Evolutionary conservation across 176 grass and related monocot genomes (phyloP), one percentile per base, ranked within the genome.

Genomic region (Oropetium thomaeum): DNA sequence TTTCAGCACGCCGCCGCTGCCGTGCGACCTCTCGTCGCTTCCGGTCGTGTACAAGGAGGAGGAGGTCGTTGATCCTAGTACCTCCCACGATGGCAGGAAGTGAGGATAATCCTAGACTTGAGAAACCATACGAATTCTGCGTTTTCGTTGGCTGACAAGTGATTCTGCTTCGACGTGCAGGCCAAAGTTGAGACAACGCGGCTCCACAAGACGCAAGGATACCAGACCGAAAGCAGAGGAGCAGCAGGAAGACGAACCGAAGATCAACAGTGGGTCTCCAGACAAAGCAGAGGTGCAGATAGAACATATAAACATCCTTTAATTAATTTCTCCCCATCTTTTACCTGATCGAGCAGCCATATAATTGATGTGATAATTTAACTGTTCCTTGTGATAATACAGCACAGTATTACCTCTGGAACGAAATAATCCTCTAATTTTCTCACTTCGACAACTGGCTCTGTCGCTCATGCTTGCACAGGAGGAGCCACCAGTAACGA

Each of bases 21-120:
- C 87, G 15, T 89, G 87, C 34, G 71, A 89, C 65, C 13, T 81
- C 7, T 67, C 82, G 8, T 16, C 33, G 28, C 87, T 89, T 25
- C 87, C 87, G 2, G 77, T 73, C 15, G 77, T 85, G 25, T 85
- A 72, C 78, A 85, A 85, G 52, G 87, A 81, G 33, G 87, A 65
- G 58, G 33, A 74, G 25, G 39, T 11, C 16, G n/a, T 34, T 0
- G 82, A 77, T 31, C 28, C 45, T n/a, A 22, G 47, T 35, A 13
- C 73, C 10, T 48, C 71, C 5, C 70, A 35, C 16, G 86, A 84
- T 12, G 70, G 63, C 16, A 70, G 29, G 68, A 89, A 77, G 87
- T 89, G 53, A 85, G 82, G 8, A 55, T 12, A 1, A 68, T 69
- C 26, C 23, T 8, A 10, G 26, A 20, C 27, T 7, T 5, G 26